Evolutionary conservation across 306 rosid species (phyloP), one percentile per base, ranked within the genome.

Genomic region (Medicago ruthenica): DNA sequence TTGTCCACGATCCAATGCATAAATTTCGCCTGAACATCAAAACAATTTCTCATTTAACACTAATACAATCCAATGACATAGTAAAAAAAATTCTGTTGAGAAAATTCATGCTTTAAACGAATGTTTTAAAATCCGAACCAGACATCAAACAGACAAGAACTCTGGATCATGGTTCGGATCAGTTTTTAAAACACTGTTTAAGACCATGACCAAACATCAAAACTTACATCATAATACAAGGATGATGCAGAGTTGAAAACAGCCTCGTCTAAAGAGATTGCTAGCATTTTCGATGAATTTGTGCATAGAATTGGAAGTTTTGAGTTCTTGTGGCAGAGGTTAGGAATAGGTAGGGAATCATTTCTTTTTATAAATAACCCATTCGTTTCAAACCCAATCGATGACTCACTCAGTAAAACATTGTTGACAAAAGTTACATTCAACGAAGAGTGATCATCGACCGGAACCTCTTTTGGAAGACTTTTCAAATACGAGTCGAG

Each of bases 1-100:
- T 92, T 80, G 76, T 90, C 91, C 63, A 95, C 94, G 80, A 86
- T 66, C 98, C 98, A 95, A 75, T 84, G 91, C 98, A 95, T 90
- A 84, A 95, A 95, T 3, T 90, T 86, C 73, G 92, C 96, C 98
- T 92, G 90, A 70, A 54, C 75, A 78, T 53, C 65, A 9, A 81
- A 80, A 48, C 71, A 74, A 61, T 6, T 57, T 67, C 75, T 62
- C 31, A 79, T 61, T 69, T 36, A 68, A 70, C 60, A 42, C 39
- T 55, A 72, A 73, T 50, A 48, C 59, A 75, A 80, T 21, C 48
- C 41, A n/a, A 16, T 24, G 68, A 61, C 17, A 77, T n/a, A 48
- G 5, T 22, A 60, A 55, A 51, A 73, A 27, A 27, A 3, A 27
- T 27, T 27, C 3, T 24, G 27, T 24, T 24, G 27, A 27, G 66